phyloP scores from a whole-genome alignment of 345 rosid genomes.

The Raphanus sativus region DNA sequence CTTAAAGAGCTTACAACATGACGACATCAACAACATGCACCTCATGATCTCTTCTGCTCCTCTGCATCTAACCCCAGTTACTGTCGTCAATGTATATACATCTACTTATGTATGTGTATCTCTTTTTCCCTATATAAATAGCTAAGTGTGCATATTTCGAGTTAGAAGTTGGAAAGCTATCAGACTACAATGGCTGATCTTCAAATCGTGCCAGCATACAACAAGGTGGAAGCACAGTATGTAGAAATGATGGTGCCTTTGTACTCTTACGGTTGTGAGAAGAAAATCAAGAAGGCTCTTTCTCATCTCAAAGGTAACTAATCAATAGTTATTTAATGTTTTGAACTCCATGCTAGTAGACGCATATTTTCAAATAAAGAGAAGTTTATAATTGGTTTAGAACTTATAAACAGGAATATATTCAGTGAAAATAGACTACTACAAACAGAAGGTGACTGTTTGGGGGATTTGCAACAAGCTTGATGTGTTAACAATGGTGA shows the following conservation, averaged over 20 bases:
- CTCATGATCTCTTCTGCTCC: constrained; percentile 12
- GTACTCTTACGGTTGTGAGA: constrained; percentile 80
- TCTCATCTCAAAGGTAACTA: constrained; percentile 76
- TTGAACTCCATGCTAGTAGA: background rate
- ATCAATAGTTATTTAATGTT: background rate
- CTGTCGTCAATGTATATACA: background rate
- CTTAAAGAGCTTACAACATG: constrained; percentile 32
- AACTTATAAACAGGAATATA: constrained; percentile 58
- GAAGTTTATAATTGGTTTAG: background rate
- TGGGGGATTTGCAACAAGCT: constrained; percentile 93
- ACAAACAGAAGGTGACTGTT: constrained; percentile 74
- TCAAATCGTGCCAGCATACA: constrained; percentile 64
- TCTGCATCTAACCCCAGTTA: constrained; percentile 2
- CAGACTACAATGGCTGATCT: constrained; percentile 49
- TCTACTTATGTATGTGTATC: background rate
- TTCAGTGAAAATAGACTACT: constrained; percentile 65
- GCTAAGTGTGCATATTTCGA: constrained; percentile 14
- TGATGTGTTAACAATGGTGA: constrained; percentile 57
- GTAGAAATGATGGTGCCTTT: constrained; percentile 96
- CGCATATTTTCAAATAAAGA: background rate
- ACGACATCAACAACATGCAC: constrained; percentile 32
- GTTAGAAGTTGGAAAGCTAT: background rate
- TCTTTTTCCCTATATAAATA: background rate
- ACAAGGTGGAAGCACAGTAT: constrained; percentile 81
- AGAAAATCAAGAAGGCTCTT: constrained; percentile 68